These are phyloP conservation scores for Trichoderma sp. DNA, from an alignment of 2,329 filamentous ascomycete genomes.

Conservation along the genomic window DNA sequence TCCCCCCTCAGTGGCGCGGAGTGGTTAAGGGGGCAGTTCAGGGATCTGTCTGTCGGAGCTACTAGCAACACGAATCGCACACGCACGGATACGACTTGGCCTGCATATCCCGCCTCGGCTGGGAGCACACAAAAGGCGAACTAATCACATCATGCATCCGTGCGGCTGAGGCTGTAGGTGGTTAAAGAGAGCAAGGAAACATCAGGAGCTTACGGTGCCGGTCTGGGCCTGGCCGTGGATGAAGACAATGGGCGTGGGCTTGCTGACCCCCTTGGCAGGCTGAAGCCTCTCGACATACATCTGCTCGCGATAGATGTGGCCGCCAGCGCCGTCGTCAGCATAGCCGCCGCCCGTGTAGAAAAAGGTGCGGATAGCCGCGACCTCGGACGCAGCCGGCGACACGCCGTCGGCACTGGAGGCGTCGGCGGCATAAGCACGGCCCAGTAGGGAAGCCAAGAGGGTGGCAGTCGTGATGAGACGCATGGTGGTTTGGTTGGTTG, in stretches of 20 bases:
- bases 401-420: not conserved
- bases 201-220: conserved; percentile 41
- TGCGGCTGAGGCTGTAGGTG: not conserved
- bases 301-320: conserved; percentile 45
- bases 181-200: not conserved
- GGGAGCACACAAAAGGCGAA: not conserved
- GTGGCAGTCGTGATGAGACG: conserved; percentile 10
- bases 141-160: not conserved
- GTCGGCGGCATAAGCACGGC: conserved; percentile 3
- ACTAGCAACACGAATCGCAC: not conserved
- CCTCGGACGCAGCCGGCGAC: conserved; percentile 22
- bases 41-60: not conserved
- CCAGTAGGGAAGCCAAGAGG: conserved; percentile 9
- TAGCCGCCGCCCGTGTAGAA: conserved; percentile 46
- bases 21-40: not conserved
- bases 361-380: conserved; percentile 35
- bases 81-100: not conserved
- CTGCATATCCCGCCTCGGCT: not conserved
- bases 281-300: conserved; percentile 57
- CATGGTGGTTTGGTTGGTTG: conserved; percentile 6
- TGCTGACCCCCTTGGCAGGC: conserved; percentile 37
- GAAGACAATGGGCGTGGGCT: conserved; percentile 44
- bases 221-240: conserved; percentile 49
- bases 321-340: conserved; percentile 36
- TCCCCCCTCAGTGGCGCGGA: not conserved